Conservation (phyloP, 805 yeast species). For the Sugiyamaella smithiae region DNA sequence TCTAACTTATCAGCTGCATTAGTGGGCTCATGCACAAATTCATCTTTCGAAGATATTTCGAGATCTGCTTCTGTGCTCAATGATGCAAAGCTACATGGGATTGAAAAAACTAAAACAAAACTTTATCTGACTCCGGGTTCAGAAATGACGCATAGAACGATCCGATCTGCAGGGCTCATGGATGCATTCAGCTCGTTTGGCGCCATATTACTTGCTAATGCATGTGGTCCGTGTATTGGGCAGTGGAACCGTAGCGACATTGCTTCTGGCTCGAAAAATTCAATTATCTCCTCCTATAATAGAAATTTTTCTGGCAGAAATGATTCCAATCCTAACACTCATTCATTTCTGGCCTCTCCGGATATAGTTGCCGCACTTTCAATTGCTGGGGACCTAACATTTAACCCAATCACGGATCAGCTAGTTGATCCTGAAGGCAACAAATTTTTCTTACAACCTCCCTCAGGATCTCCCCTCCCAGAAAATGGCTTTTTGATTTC, state of each 20-base stretch:
- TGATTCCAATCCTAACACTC: slow-evolving; percentile 96
- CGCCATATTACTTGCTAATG: slow-evolving; percentile 92
- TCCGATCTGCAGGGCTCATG: slow-evolving; percentile 91
- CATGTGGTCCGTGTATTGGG: slow-evolving; percentile 99
- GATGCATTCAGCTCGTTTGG: slow-evolving; percentile 86
- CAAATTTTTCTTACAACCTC: slow-evolving; percentile 83
- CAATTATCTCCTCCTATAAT: slow-evolving; percentile 95
- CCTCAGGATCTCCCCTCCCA: slow-evolving; percentile 89
- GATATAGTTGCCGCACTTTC: slow-evolving; percentile 94
- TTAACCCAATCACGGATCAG: slow-evolving; percentile 91
- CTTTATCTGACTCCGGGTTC: slow-evolving; percentile 90
- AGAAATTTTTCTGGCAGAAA: slow-evolving; percentile 97
- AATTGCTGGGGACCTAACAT: slow-evolving; percentile 91
- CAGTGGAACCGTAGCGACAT: slow-evolving; percentile 96
- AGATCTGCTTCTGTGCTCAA: slow-evolving; percentile 25
- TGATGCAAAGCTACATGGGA: background rate
- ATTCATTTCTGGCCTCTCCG: slow-evolving; percentile 96
- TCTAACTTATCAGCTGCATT: slow-evolving; percentile 86
- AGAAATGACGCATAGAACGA: slow-evolving; percentile 97
- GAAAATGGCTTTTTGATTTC: slow-evolving; percentile 85
- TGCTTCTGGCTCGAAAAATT: slow-evolving; percentile 91
- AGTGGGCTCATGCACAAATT: slow-evolving; percentile 96
- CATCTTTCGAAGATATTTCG: slow-evolving; percentile 97
- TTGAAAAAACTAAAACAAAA: background rate
- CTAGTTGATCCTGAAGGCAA: slow-evolving; percentile 85